Conservation (phyloP, 2,329 filamentous ascomycete species). For the Colletotrichum simmondsii region DNA sequence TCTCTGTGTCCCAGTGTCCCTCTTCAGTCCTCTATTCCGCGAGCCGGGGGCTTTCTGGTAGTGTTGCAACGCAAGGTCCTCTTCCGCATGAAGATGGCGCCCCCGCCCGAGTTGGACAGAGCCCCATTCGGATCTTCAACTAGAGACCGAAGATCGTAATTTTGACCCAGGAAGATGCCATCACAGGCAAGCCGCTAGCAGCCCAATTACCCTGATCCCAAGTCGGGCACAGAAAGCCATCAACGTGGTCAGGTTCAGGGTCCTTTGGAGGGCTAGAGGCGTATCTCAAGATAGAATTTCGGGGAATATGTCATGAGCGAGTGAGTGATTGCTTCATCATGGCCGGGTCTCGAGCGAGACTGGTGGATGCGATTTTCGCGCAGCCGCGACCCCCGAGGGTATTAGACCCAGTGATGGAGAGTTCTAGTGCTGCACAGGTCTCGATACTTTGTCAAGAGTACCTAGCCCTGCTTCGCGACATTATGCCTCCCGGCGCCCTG, state of each 20-base stretch:
- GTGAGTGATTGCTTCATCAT: conserved; percentile 1
- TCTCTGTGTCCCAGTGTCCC: not conserved
- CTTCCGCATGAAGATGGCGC: conserved; percentile 23
- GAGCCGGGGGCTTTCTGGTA: not conserved
- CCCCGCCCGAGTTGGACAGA: conserved; percentile 11
- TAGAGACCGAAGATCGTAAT: conserved; percentile 33
- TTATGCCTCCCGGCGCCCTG: not conserved
- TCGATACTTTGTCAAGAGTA: not conserved
- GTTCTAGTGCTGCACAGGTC: not conserved
- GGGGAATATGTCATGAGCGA: conserved; percentile 30
- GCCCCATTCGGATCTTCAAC: conserved; percentile 31
- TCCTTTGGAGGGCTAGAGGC: conserved; percentile 9
- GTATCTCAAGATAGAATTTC: conserved; percentile 16
- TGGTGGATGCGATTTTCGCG: conserved; percentile 22
- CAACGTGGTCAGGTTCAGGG: conserved; percentile 24
- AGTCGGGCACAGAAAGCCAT: conserved; percentile 21
- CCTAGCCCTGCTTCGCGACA: not conserved
- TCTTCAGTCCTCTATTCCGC: not conserved
- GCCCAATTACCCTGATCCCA: conserved; percentile 13
- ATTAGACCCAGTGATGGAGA: not conserved
- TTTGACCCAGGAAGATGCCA: conserved; percentile 29
- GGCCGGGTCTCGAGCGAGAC: conserved; percentile 8
- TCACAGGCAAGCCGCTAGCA: conserved; percentile 26
- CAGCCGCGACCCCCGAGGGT: not conserved
- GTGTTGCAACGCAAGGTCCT: conserved; percentile 19